Evolutionary conservation across 73 alveolate species (phyloP), one percentile per base, ranked within the genome.

Genomic region (Halteria grandinella): DNA sequence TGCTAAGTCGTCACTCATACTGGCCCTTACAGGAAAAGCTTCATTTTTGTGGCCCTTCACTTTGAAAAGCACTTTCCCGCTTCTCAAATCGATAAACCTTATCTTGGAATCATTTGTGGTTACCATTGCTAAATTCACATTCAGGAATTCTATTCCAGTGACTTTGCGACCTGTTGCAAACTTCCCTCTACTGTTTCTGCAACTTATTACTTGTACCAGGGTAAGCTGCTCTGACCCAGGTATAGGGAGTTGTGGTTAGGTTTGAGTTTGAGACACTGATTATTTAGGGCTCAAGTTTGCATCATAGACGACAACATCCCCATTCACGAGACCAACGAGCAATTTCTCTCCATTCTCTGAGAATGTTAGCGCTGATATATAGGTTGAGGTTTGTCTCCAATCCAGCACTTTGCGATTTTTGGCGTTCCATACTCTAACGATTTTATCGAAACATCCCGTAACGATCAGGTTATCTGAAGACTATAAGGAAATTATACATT

Each of bases 51-150:
- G 90, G 20, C 97, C 98, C 80, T 85, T 93, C 76, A 79, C 83
- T 69, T 93, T 93, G 51, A 80, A 86, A 18, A 83, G 39, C 32
- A 57, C 45, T 62, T 83, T 79, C 25, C 91, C 93, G 33, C 85
- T 48, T 66, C 45, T 18, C 20, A 90, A 80, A 48, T 85, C 81
- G 52, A 88, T 50, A 60, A 82, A 81, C 69, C 98, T 54, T 24
- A 94, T 80, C 34, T 95, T 50, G 14, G 96, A 88, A 75, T 94
- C 98, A 49, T 91, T 74, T 20, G 95, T 91, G 0, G 98, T 76
- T 18, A 94, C 60, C 53, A 94, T 34, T 0, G 96, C 95, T 28
- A 87, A 59, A 20, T 57, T 36, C 52, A 70, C 86, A 57, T 83
- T 89, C 2, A 89, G 69, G 71, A 94, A 94, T 29, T 45, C 89